phyloP scores from a whole-genome alignment of 2,329 filamentous ascomycete species.

The Calonectria crousiana region DNA sequence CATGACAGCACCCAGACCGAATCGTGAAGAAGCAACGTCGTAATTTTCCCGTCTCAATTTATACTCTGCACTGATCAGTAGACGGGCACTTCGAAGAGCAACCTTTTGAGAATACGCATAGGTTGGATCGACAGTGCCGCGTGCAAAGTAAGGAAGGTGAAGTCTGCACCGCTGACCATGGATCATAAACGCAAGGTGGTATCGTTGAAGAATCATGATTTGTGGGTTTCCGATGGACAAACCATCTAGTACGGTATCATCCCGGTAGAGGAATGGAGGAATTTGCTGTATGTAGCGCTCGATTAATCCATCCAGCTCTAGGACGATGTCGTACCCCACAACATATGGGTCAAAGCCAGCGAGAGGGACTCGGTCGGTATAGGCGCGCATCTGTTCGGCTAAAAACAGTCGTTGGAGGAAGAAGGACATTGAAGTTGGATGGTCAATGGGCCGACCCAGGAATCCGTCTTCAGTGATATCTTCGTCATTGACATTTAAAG shows the following conservation, averaged over 20 bases:
- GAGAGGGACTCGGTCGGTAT: conserved; percentile 49
- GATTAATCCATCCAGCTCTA: conserved; percentile 49
- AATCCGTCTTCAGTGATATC: conserved; percentile 48
- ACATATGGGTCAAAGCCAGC: conserved; percentile 43
- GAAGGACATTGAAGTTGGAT: conserved; percentile 51
- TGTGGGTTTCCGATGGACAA: conserved; percentile 27
- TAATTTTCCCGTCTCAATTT: conserved; percentile 42
- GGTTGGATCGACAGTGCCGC: conserved; percentile 47
- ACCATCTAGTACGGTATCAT: not conserved
- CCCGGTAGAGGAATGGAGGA: conserved; percentile 43
- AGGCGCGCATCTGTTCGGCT: conserved; percentile 51
- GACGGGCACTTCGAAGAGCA: conserved; percentile 47
- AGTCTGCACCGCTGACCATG: conserved; percentile 51
- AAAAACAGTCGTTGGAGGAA: conserved; percentile 53
- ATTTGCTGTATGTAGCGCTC: conserved; percentile 44
- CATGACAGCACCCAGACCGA: conserved; percentile 46
- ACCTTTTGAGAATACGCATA: conserved; percentile 48
- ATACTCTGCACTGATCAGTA: conserved; percentile 46
- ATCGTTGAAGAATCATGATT: conserved; percentile 47
- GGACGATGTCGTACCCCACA: conserved; percentile 46
- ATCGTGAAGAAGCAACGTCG: conserved; percentile 41
- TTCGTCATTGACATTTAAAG: conserved; percentile 53
- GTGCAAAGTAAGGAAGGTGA: conserved; percentile 50
- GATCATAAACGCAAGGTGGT: conserved; percentile 47
- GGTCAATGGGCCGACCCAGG: conserved; percentile 44